Base-by-base conservation (phyloP, 1,284 basidiomycete genomes). In the Naganishia liquefaciens region DNA sequence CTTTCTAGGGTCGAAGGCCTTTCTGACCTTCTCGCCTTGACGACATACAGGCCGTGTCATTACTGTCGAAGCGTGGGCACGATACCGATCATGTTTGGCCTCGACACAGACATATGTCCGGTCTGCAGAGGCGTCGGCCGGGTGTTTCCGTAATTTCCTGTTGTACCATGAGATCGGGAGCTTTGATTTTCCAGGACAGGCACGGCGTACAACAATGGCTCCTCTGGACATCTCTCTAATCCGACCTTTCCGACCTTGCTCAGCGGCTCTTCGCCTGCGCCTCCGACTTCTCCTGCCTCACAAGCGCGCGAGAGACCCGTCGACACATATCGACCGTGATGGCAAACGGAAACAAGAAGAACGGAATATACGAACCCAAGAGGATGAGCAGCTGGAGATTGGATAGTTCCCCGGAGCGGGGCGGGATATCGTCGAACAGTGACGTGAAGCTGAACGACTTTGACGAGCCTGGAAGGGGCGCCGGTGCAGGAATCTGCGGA, bases 311-410 rank as follows among this genome's bases (percentile, higher is more conserved):
- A 9, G 28, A 43, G 17, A 58, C 55, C 39, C 55, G 55, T 19
- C 55, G 27, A n/a, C 82, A 82, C 85, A 91, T 88, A 71, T 92
- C 90, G 9, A 88, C 65, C 0, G 86, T 81, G 84, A 93, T 90
- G 10, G 82, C 73, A 5, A 90, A 71, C 0, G 90, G 89, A 0
- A 91, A 76, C 27, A 89, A 42, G 65, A 89, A 84, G 81, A 88
- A 93, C 0, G 90, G 88, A 3, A 90, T 73, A 71, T 92, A 93
- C 71, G 84, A 86, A 11, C 82, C 82, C 15, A 91, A 79, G n/a
- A 92, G 80, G 47, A 87, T 73, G 21, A 79, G 86, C 82, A 63
- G 75, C 76, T 3, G 75, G 47, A 54, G 52, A 27, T 0, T 84
- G 81, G 63, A 87, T 66, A 27, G 19, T 6, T 72, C 57, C 6